Evolutionary conservation across 108 stramenopile species (phyloP).

Genomic region (Nannochloropsis granulata): DNA sequence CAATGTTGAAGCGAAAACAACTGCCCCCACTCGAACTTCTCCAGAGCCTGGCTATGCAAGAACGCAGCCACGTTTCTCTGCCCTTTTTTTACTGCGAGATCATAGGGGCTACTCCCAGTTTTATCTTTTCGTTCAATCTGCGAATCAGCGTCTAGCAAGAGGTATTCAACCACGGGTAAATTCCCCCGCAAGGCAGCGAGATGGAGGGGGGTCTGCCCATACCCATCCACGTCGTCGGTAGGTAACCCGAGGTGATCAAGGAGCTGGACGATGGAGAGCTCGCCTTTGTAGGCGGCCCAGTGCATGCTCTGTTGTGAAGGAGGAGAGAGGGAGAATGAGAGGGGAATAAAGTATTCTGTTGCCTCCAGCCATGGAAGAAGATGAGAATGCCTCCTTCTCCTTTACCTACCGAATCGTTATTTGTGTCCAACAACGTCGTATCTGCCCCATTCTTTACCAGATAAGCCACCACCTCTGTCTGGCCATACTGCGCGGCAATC

Average conservation of each 20-base stretch:
- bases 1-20: conserved; percentile 11
- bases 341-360: neutral
- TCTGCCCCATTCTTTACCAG: conserved; percentile 63
- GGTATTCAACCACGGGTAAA: conserved; percentile 41
- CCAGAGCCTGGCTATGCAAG: conserved; percentile 4
- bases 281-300: conserved; percentile 93
- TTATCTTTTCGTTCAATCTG: neutral
- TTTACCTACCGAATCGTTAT: conserved; percentile 56
- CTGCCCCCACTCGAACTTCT: conserved; percentile 1
- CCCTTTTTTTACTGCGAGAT: conserved; percentile 51
- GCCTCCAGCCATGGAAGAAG: no score
- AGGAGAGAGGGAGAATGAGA: neutral
- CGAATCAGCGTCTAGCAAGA: conserved; percentile 14
- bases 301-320: conserved; percentile 41
- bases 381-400: neutral
- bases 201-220: conserved; percentile 85
- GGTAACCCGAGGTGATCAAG: conserved; percentile 51
- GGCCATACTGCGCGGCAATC: conserved; percentile 83
- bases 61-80: conserved; percentile 45
- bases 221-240: conserved; percentile 49
- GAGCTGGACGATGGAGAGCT: conserved; percentile 62
- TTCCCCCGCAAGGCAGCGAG: conserved; percentile 75
- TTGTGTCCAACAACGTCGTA: conserved; percentile 48
- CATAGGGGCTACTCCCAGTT: conserved; percentile 9
- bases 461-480: conserved; percentile 71